Evolutionary conservation across 2,329 filamentous ascomycete genomes (phyloP).

Genomic region (Triangularia setosa): DNA sequence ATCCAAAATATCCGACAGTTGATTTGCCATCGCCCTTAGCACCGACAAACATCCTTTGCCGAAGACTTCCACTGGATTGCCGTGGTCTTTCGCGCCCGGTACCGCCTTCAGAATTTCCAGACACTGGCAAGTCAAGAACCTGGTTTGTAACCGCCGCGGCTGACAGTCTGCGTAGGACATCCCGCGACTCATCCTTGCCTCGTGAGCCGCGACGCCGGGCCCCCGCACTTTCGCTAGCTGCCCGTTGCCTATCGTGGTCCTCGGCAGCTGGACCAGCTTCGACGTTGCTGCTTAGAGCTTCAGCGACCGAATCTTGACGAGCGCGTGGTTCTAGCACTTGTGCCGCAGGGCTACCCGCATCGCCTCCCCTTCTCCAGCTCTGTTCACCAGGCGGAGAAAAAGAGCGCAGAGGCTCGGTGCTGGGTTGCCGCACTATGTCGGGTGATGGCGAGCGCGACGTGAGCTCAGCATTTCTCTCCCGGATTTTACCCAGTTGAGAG

Average conservation of each 20-base stretch:
- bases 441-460: conserved; percentile 42
- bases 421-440: conserved; percentile 33
- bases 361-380: conserved; percentile 6
- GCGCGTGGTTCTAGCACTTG: not conserved
- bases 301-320: not conserved
- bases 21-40: conserved; percentile 31
- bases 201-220: conserved; percentile 18
- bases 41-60: conserved; percentile 17
- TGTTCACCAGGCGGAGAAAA: conserved; percentile 15
- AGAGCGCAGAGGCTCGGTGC: conserved; percentile 26
- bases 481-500: conserved; percentile 50
- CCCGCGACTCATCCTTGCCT: conserved; percentile 40
- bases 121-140: conserved; percentile 28
- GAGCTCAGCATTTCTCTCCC: conserved; percentile 44
- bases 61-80: conserved; percentile 6
- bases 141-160: conserved; percentile 46
- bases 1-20: conserved; percentile 45
- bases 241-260: not conserved
- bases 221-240: not conserved
- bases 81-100: conserved; percentile 4
- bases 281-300: not conserved
- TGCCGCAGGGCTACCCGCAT: not conserved
- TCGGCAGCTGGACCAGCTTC: not conserved
- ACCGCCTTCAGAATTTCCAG: conserved; percentile 5
- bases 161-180: conserved; percentile 48